Conservation (phyloP, 345 rosid genomes). For the Populus deltoides region DNA sequence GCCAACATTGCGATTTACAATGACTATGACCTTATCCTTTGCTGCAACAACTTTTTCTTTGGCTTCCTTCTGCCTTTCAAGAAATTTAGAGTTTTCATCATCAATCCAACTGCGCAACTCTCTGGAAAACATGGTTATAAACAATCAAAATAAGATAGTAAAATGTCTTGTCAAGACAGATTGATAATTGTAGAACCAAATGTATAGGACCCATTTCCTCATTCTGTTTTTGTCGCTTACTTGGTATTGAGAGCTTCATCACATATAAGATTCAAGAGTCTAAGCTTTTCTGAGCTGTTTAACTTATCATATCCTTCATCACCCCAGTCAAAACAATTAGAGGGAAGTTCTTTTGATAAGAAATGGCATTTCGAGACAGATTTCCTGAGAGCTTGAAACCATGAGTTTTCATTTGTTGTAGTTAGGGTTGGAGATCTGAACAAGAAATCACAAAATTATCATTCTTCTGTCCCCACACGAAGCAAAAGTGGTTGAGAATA, state of each 20-base stretch:
- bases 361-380: constrained; percentile 42
- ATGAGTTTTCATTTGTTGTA: constrained; percentile 45
- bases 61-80: constrained; percentile 47
- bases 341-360: constrained; percentile 32
- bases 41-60: constrained; percentile 50
- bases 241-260: constrained; percentile 59
- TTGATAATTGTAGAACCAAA: not conserved
- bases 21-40: constrained; percentile 54
- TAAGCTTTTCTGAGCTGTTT: constrained; percentile 42
- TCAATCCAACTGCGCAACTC: constrained; percentile 59
- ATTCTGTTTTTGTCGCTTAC: constrained; percentile 40
- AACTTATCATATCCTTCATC: constrained; percentile 43
- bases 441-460: constrained; percentile 13
- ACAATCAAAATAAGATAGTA: not conserved
- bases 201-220: not conserved
- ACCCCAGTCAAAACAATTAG: constrained; percentile 34
- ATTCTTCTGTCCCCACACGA: not conserved
- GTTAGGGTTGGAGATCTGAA: constrained; percentile 48
- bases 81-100: constrained; percentile 37
- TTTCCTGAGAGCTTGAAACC: constrained; percentile 53
- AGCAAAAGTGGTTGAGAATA: not conserved
- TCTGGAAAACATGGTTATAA: constrained; percentile 28
- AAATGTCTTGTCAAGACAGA: not conserved
- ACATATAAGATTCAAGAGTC: constrained; percentile 60
- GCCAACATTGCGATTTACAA: not conserved